A percentile compares a stretch with the other conserved stretches of the same genome.
These are phyloP conservation scores for Collybia mongolica DNA, from an alignment of 768 basidiomycete genomes.

Conservation along the genomic window DNA sequence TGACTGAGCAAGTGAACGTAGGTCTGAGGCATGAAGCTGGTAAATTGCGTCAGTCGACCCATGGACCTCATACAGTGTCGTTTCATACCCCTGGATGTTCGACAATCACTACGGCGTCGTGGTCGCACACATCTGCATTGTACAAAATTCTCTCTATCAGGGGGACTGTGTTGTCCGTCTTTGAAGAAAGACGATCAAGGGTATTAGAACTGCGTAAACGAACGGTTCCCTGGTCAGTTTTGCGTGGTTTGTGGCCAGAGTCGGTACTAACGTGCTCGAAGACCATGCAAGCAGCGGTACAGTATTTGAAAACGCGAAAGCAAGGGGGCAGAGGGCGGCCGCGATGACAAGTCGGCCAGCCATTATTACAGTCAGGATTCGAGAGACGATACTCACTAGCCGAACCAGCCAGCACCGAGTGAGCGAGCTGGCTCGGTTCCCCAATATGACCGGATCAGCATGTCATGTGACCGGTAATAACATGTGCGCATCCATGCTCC, in stretches of 20 bases:
- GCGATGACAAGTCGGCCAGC: slow-evolving; percentile 39
- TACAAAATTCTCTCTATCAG: slow-evolving; percentile 45
- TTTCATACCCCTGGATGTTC: slow-evolving; percentile 70
- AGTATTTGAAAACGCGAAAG: slow-evolving; percentile 60
- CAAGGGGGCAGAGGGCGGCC: slow-evolving; percentile 43
- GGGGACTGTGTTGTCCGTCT: slow-evolving; percentile 25
- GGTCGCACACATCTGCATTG: slow-evolving; percentile 51
- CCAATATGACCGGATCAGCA: no score
- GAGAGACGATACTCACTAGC: no score
- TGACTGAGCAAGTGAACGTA: slow-evolving; percentile 55
- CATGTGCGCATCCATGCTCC: no score
- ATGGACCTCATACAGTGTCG: not conserved
- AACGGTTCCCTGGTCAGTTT: not conserved
- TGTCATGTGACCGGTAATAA: no score
- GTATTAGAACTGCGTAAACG: slow-evolving; percentile 40
- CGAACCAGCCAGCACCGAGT: no score
- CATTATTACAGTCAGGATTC: slow-evolving; percentile 29
- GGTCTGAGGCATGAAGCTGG: slow-evolving; percentile 77
- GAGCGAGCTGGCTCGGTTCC: no score
- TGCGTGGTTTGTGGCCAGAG: not conserved
- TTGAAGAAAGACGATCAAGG: slow-evolving; percentile 41
- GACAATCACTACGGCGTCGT: slow-evolving; percentile 66
- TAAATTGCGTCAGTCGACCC: slow-evolving; percentile 4
- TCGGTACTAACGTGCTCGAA: slow-evolving; percentile 49
- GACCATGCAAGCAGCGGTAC: slow-evolving; percentile 72